phyloP scores from a whole-genome alignment of 108 stramenopile species.

The Conticribra weissflogii region DNA sequence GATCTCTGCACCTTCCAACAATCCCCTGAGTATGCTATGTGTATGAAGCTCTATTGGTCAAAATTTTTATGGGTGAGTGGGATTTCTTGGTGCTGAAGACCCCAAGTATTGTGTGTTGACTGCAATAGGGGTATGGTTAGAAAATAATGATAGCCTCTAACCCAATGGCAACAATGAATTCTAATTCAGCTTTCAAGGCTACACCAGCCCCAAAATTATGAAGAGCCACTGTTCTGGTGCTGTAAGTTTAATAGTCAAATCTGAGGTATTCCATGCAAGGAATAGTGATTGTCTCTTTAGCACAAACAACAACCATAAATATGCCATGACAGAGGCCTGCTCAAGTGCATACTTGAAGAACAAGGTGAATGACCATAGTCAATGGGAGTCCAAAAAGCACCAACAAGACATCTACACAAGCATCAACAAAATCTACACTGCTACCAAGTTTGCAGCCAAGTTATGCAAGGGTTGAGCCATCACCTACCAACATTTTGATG shows the following conservation, averaged over 20 bases:
- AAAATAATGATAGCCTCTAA: not conserved
- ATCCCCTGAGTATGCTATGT: slow-evolving; percentile 11
- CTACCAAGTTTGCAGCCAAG: slow-evolving; percentile 30
- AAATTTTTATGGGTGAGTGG: slow-evolving; percentile 16
- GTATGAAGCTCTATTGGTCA: slow-evolving; percentile 8
- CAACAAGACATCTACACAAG: slow-evolving; percentile 23
- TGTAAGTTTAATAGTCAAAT: not conserved
- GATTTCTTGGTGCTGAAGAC: slow-evolving; percentile 21
- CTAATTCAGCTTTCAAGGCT: slow-evolving; percentile 6
- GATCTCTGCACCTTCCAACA: slow-evolving; percentile 4
- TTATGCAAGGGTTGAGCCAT: slow-evolving; percentile 24
- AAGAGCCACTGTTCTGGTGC: not conserved
- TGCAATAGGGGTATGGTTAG: not conserved
- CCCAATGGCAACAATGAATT: slow-evolving; percentile 9
- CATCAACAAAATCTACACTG: slow-evolving; percentile 13
- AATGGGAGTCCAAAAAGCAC: slow-evolving; percentile 20
- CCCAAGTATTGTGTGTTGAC: slow-evolving; percentile 9
- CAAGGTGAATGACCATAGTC: slow-evolving; percentile 6
- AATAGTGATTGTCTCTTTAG: slow-evolving; percentile 2
- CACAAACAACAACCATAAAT: slow-evolving; percentile 14
- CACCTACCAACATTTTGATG: slow-evolving; percentile 2
- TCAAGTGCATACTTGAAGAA: slow-evolving; percentile 13
- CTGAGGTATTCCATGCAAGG: slow-evolving; percentile 6
- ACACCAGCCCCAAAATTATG: not conserved
- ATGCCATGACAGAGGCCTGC: slow-evolving; percentile 3